Evolutionary conservation across 768 basidiomycete species (phyloP).

Genomic region (Erythrobasidium yunnanense): DNA sequence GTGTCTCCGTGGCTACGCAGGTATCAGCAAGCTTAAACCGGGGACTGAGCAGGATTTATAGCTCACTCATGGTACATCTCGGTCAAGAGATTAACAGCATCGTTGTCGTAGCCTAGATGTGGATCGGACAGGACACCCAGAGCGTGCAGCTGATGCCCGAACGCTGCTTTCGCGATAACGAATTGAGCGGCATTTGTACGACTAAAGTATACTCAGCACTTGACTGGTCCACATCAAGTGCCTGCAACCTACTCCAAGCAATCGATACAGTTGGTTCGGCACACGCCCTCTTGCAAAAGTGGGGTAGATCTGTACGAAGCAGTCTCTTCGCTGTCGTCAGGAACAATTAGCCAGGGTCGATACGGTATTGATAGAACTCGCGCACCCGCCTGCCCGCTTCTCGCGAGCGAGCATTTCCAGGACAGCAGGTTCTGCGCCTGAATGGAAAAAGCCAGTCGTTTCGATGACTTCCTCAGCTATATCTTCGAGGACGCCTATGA

Average conservation of each 20-base stretch:
- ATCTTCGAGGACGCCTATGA: constrained; percentile 87
- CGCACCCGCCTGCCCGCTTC: constrained; percentile 4
- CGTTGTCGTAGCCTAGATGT: constrained; percentile 78
- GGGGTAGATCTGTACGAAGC: constrained; percentile 39
- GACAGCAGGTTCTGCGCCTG: constrained; percentile 72
- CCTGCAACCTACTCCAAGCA: constrained; percentile 51
- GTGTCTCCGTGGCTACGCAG: constrained; percentile 47
- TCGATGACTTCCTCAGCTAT: constrained; percentile 86
- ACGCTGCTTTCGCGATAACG: constrained; percentile 83
- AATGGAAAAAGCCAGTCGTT: constrained; percentile 88
- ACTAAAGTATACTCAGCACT: neutral
- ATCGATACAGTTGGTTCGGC: constrained; percentile 91
- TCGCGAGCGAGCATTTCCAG: constrained; percentile 38
- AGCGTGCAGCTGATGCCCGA: constrained; percentile 90
- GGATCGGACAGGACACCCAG: constrained; percentile 79
- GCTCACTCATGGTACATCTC: constrained; percentile 94
- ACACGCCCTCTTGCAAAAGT: constrained; percentile 78
- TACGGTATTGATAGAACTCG: neutral
- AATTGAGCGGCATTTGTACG: constrained; percentile 95
- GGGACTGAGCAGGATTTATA: neutral
- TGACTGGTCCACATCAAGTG: neutral
- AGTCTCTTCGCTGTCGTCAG: neutral
- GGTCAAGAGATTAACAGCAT: constrained; percentile 89
- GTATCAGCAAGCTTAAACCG: neutral
- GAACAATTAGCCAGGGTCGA: neutral